These are phyloP conservation scores for Allomyces javanicus DNA, from an alignment of 192 early-diverging fungal genomes.

Conservation along the genomic window DNA sequence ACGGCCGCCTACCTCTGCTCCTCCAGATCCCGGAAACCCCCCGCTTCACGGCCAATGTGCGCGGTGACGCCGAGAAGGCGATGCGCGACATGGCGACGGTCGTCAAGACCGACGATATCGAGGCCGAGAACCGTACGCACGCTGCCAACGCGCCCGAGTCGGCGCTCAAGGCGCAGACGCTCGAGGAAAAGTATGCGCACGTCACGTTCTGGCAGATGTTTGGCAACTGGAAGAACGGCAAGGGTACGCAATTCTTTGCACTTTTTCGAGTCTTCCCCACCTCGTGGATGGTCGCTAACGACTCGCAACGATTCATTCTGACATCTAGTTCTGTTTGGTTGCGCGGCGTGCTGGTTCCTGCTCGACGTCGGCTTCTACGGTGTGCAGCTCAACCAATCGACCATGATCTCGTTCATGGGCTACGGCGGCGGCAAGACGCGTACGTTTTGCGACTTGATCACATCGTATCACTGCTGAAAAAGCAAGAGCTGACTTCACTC, in stretches of 20 bases:
- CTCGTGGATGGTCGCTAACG: no score
- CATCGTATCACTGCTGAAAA: no score
- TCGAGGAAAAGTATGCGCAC: neutral
- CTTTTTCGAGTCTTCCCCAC: no score
- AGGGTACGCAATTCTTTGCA: constrained; percentile 5
- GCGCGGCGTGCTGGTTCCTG: constrained; percentile 52
- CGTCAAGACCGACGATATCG: no score
- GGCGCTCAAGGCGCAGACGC: neutral
- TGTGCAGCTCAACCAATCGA: constrained; percentile 58
- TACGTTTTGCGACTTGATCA: no score
- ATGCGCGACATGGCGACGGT: neutral
- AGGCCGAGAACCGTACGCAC: no score
- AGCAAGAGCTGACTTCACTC: no score
- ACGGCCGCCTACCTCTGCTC: no score
- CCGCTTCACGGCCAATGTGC: neutral
- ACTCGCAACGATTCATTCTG: no score
- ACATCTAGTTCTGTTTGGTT: constrained; percentile 47
- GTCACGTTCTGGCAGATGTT: constrained; percentile 16
- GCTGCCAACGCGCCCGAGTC: no score
- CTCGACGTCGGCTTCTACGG: constrained; percentile 68
- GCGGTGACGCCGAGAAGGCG: neutral
- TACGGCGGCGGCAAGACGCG: neutral
- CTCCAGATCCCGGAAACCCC: neutral
- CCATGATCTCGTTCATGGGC: constrained; percentile 28
- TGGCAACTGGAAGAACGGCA: constrained; percentile 56